A percentile compares a stretch with the other conserved stretches of the same genome.
These are phyloP conservation scores for Boletales sp. DNA, from an alignment of 768 basidiomycete species.

Conservation along the genomic window DNA sequence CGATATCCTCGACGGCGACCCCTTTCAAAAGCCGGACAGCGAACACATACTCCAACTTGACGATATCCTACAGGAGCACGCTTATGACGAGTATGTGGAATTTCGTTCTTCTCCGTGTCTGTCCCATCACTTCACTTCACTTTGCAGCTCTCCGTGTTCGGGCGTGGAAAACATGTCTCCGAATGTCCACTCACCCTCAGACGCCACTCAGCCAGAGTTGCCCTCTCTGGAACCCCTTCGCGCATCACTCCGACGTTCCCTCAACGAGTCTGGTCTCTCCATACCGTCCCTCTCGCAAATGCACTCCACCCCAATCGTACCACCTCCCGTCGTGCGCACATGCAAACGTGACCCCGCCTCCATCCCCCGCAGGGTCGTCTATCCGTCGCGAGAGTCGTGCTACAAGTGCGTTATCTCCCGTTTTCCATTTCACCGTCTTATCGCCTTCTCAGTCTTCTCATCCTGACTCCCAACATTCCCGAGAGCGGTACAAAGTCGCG, in stretches of 20 bases:
- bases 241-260: conserved; percentile 29
- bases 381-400: conserved; percentile 71
- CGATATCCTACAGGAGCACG: conserved; percentile 70
- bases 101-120: conserved; percentile 9
- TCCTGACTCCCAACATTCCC: conserved; percentile 82
- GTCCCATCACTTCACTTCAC: background rate
- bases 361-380: conserved; percentile 57
- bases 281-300: conserved; percentile 36
- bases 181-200: conserved; percentile 6
- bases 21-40: conserved; percentile 46
- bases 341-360: conserved; percentile 52
- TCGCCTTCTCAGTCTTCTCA: conserved; percentile 55
- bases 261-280: conserved; percentile 29
- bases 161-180: conserved; percentile 16
- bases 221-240: conserved; percentile 29
- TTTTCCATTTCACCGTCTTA: conserved; percentile 11
- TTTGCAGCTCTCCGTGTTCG: conserved; percentile 18
- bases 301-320: conserved; percentile 57
- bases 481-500: conserved; percentile 82
- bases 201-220: conserved; percentile 36
- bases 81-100: conserved; percentile 65
- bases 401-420: conserved; percentile 53
- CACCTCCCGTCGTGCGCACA: conserved; percentile 58
- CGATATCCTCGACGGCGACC: conserved; percentile 43
- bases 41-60: conserved; percentile 62